Percentiles rank a stretch among this genome's conserved stretches.
phyloP scores from a whole-genome alignment of 192 early-diverging fungal species.

The Coemansia sp. region DNA sequence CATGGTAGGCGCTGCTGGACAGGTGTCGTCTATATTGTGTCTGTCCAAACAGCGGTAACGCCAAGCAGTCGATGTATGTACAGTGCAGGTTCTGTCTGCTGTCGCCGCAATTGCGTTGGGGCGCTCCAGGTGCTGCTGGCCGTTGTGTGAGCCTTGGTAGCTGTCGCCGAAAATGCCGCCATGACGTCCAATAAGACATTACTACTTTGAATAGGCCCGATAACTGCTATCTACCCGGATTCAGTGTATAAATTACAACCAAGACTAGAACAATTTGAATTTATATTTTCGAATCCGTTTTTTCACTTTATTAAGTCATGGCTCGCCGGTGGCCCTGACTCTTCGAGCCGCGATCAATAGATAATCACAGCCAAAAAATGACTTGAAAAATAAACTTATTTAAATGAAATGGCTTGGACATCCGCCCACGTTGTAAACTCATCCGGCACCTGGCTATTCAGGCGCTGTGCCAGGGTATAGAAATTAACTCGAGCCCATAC shows the following conservation, averaged over 20 bases:
- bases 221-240: background rate
- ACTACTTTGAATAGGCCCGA: background rate
- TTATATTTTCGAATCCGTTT: no score
- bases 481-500: constrained; percentile 40
- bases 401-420: constrained; percentile 14
- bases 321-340: no score
- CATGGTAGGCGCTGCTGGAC: background rate
- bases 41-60: background rate
- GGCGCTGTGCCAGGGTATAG: constrained; percentile 32
- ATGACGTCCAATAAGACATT: constrained; percentile 26
- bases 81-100: background rate
- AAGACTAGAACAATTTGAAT: no score
- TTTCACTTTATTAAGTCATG: no score
- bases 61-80: background rate
- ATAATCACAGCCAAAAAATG: no score
- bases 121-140: background rate
- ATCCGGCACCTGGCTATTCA: constrained; percentile 26
- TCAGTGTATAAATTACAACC: background rate
- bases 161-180: constrained; percentile 25
- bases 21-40: background rate
- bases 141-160: constrained; percentile 5
- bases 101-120: background rate
- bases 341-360: no score
- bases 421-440: constrained; percentile 40
- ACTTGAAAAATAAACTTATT: constrained; percentile 1